Evolutionary conservation across 2,329 filamentous ascomycete genomes (phyloP), one percentile per base, ranked within the genome.

Genomic region (Nothopassalora personata): DNA sequence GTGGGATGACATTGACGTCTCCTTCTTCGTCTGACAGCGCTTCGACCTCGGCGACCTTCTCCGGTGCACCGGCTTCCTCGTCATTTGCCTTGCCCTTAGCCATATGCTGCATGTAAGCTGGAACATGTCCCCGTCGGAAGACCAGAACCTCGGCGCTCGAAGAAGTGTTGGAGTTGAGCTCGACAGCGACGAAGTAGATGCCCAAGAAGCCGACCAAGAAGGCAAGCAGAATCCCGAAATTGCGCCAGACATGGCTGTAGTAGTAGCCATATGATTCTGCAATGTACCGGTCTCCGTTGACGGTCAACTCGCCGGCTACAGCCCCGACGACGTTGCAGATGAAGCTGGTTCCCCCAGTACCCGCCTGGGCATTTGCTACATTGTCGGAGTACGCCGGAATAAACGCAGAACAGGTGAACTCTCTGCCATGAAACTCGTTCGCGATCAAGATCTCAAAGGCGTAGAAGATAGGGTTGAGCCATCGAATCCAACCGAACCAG

Each of bases 131-230:
- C 23, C 69, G 65, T 23, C 71, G 64, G 65, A 89, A 91, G 9
- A 91, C 84, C 0, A 91, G 80, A 1, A 86, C 82, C 68, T 91
- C 88, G 0, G 86, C 87, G 0, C 82, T 86, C 54, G 83, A 87
- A 1, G 77, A 76, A 0, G 81, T 83, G 1, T 81, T 77, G 0
- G 86, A 86, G 71, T 88, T 88, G 65, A 87, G 64, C 67, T 91
- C 87, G 0, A 82, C 81, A 0, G 83, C 83, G 15, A 82, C 49
- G 53, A 90, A 81, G 73, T 91, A 89, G 1, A 86, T 64, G 3
- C 73, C 59, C 74, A 86, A 82, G 74, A 90, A 89, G 56, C 80
- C 83, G 31, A 88, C 65, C 54, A 87, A 73, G 71, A 90, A 89
- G 0, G 72, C 86, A 15, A 86, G 45, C 1, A 90, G 70, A 57